Conservation (phyloP, 768 basidiomycete species). For the Mycena polygramma region DNA sequence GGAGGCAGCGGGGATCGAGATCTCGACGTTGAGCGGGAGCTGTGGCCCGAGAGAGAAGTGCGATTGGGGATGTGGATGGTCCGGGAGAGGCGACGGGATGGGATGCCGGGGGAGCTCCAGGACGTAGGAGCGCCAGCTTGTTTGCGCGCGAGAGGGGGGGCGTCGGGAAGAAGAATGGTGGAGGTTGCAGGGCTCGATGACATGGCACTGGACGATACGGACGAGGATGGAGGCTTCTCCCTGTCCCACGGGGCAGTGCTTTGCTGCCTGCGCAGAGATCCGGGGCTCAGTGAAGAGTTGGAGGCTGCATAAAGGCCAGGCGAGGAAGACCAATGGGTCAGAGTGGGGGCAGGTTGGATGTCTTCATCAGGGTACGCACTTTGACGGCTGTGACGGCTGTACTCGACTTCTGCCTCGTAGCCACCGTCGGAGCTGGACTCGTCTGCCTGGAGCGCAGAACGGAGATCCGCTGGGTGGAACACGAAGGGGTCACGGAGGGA, state of each 20-base stretch:
- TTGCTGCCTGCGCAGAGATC: conserved; percentile 78
- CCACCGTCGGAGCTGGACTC: conserved; percentile 87
- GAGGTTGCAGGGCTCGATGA: conserved; percentile 74
- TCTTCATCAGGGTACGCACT: conserved; percentile 74
- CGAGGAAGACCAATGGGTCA: conserved; percentile 68
- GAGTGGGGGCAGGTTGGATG: conserved; percentile 50
- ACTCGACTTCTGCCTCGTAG: conserved; percentile 83
- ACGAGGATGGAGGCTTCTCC: conserved; percentile 70
- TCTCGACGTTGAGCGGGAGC: conserved; percentile 94
- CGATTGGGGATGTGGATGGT: conserved; percentile 82
- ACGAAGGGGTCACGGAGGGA: conserved; percentile 72
- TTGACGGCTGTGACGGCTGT: conserved; percentile 76
- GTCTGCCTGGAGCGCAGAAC: conserved; percentile 71
- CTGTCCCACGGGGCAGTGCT: conserved; percentile 78
- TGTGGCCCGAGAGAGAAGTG: conserved; percentile 78
- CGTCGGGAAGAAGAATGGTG: conserved; percentile 71
- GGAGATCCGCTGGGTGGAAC: conserved; percentile 69
- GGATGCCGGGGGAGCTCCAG: conserved; percentile 67
- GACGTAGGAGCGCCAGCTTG: conserved; percentile 62
- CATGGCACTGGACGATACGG: conserved; percentile 68
- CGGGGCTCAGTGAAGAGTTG: conserved; percentile 74
- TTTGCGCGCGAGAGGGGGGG: conserved; percentile 72
- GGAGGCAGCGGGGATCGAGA: conserved; percentile 94
- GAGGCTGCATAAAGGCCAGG: conserved; percentile 75
- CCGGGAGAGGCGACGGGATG: conserved; percentile 87